Evolutionary conservation across 306 rosid species (phyloP).

Genomic region (Mimosa pudica): DNA sequence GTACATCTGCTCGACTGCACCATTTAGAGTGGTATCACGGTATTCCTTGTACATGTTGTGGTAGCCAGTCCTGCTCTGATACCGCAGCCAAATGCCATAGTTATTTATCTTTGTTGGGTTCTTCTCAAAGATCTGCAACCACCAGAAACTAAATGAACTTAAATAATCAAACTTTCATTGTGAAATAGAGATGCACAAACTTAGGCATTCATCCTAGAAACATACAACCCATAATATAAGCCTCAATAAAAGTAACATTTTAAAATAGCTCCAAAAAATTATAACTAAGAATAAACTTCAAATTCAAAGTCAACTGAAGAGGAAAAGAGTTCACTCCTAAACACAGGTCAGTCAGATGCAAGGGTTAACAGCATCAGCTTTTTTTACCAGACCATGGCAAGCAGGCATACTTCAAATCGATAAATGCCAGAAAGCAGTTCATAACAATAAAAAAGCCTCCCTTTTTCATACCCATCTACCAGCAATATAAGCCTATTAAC

Average conservation of each 20-base stretch:
- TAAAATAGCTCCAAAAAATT: background rate
- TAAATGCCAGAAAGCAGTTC: background rate
- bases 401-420: background rate
- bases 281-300: background rate
- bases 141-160: background rate
- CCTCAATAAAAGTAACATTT: background rate
- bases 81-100: constrained; percentile 87
- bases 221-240: background rate
- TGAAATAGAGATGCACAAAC: background rate
- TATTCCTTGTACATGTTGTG: constrained; percentile 96
- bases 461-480: background rate
- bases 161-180: background rate
- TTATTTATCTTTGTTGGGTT: constrained; percentile 83
- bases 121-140: constrained; percentile 78
- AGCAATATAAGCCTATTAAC: background rate
- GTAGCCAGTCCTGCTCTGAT: constrained; percentile 88
- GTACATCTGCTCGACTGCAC: constrained; percentile 81
- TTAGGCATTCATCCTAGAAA: background rate
- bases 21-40: constrained; percentile 87
- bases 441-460: background rate
- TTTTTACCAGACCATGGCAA: background rate
- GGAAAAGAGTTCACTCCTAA: background rate
- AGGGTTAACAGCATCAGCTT: background rate
- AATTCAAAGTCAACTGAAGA: background rate
- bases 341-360: background rate